phyloP scores from a whole-genome alignment of 352 stramenopile species.

The Pythium apleroticum region DNA sequence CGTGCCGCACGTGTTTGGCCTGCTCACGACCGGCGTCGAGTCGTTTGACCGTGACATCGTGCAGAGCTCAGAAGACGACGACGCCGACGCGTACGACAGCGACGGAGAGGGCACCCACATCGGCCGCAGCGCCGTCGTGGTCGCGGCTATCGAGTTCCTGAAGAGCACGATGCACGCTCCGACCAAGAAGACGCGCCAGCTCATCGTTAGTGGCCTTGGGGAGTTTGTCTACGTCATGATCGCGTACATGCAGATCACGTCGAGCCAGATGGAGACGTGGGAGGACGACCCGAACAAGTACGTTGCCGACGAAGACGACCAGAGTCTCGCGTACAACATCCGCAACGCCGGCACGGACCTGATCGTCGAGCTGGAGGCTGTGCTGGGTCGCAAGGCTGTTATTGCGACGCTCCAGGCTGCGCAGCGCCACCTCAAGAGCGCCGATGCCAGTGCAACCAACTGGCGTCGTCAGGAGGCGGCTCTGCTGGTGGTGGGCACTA shows the following conservation, averaged over 20 bases:
- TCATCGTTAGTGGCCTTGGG: conserved; percentile 50
- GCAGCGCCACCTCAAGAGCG: conserved; percentile 59
- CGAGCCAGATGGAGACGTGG: conserved; percentile 73
- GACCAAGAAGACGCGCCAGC: conserved; percentile 75
- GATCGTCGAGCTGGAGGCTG: conserved; percentile 58
- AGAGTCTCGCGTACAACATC: conserved; percentile 77
- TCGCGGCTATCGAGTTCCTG: conserved; percentile 76
- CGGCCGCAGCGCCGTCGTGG: conserved; percentile 61
- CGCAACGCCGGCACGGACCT: conserved; percentile 71
- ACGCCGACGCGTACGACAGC: conserved; percentile 78
- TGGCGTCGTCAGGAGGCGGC: conserved; percentile 79
- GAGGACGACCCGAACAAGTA: conserved; percentile 84
- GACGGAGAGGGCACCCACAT: conserved; percentile 71
- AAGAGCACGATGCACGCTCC: conserved; percentile 66
- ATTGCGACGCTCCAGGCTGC: conserved; percentile 51
- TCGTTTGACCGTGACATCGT: conserved; percentile 64
- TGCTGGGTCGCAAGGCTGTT: conserved; percentile 65
- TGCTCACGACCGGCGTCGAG: conserved; percentile 45
- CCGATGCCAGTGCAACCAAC: conserved; percentile 29
- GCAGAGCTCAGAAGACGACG: conserved; percentile 35
- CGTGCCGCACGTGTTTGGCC: conserved; percentile 64
- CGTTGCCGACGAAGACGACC: conserved; percentile 82
- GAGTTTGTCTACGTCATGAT: conserved; percentile 82
- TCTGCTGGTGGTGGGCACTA: conserved; percentile 63
- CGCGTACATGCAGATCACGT: conserved; percentile 84